phyloP scores from a whole-genome alignment of 176 grass and related monocot species.

The Musa beccarii region DNA sequence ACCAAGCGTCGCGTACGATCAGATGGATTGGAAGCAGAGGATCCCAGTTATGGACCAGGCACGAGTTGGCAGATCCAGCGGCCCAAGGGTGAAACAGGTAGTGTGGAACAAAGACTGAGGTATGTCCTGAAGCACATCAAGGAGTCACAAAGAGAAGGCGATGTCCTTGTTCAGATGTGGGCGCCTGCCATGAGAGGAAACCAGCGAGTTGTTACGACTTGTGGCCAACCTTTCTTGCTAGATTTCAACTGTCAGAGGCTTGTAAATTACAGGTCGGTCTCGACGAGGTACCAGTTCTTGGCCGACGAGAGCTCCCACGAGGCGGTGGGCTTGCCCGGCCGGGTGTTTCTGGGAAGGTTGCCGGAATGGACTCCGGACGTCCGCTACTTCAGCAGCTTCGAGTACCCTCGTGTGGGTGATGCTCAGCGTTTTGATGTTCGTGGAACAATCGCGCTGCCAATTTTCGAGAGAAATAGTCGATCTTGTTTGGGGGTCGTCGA shows the following conservation, averaged over 20 bases:
- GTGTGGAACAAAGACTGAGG: slow-evolving; percentile 55
- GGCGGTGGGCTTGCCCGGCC: slow-evolving; percentile 55
- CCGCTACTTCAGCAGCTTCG: slow-evolving; percentile 59
- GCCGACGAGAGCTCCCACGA: slow-evolving; percentile 49
- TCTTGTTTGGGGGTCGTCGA: slow-evolving; percentile 85
- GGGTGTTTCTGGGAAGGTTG: slow-evolving; percentile 74
- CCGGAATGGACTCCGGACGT: slow-evolving; percentile 99
- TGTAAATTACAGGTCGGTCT: slow-evolving; percentile 49
- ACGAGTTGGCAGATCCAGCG: slow-evolving; percentile 21
- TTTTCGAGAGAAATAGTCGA: slow-evolving; percentile 47
- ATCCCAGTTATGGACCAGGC: not conserved
- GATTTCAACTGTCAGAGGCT: slow-evolving; percentile 44
- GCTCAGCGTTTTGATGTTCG: slow-evolving; percentile 62
- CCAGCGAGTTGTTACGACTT: slow-evolving; percentile 74
- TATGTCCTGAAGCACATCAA: slow-evolving; percentile 57
- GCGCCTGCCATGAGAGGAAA: slow-evolving; percentile 55
- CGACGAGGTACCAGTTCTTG: slow-evolving; percentile 68
- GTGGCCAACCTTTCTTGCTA: slow-evolving; percentile 68
- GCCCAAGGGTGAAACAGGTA: not conserved
- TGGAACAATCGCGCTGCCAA: slow-evolving; percentile 64
- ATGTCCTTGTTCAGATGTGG: slow-evolving; percentile 85
- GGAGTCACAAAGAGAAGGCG: slow-evolving; percentile 27
- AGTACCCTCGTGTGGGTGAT: slow-evolving; percentile 69
- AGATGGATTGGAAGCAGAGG: not conserved
- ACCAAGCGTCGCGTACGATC: not conserved